phyloP scores from a whole-genome alignment of 805 yeast genomes.

The Tetrapisispora fleetii region DNA sequence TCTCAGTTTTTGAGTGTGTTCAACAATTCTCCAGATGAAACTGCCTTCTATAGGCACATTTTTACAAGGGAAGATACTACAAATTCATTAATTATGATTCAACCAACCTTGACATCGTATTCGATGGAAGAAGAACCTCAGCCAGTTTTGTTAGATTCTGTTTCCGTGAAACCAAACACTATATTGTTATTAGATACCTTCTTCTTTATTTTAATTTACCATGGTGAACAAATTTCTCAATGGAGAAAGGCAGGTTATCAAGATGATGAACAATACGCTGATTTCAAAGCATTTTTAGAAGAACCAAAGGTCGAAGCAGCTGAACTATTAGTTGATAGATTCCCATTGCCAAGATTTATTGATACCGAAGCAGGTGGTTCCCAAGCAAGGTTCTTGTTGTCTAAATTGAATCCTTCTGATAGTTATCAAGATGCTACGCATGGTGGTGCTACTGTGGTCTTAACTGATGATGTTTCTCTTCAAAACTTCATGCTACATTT shows the following conservation, averaged over 20 bases:
- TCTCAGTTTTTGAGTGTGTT: slow-evolving; percentile 91
- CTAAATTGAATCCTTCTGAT: slow-evolving; percentile 87
- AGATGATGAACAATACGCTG: slow-evolving; percentile 76
- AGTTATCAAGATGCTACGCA: slow-evolving; percentile 47
- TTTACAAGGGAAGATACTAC: slow-evolving; percentile 81
- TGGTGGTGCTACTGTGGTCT: slow-evolving; percentile 62
- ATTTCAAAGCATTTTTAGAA: slow-evolving; percentile 73
- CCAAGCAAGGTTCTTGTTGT: slow-evolving; percentile 89
- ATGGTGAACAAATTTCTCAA: slow-evolving; percentile 83
- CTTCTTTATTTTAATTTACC: slow-evolving; percentile 90
- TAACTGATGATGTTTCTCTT: slow-evolving; percentile 89
- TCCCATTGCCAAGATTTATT: slow-evolving; percentile 92
- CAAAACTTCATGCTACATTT: slow-evolving; percentile 91
- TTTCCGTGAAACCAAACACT: slow-evolving; percentile 77
- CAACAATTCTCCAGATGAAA: slow-evolving; percentile 96
- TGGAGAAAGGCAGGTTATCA: slow-evolving; percentile 95
- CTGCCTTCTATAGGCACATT: slow-evolving; percentile 92
- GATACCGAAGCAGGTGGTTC: slow-evolving; percentile 97
- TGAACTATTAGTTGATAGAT: slow-evolving; percentile 76
- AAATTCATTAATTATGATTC: slow-evolving; percentile 90
- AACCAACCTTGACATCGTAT: slow-evolving; percentile 84
- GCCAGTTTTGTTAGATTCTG: slow-evolving; percentile 86
- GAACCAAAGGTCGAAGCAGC: slow-evolving; percentile 89
- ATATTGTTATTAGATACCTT: slow-evolving; percentile 84
- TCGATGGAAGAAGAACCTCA: slow-evolving; percentile 72